Conservation (phyloP, 371 early-diverging fungal genomes). For the Mortierella sp. region DNA sequence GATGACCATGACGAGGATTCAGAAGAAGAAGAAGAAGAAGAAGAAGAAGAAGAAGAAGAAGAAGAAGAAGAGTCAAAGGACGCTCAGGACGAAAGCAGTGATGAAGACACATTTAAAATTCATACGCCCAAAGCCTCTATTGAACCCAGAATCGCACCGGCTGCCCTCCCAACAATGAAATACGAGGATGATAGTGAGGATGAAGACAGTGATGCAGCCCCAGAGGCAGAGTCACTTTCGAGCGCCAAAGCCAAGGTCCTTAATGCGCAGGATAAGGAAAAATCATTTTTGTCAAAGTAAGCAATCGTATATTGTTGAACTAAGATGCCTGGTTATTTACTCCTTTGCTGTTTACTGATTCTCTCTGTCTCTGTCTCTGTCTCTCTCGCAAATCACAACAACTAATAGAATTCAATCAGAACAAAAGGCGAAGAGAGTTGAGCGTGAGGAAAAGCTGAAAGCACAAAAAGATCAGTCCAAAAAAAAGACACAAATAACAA, state of each 20-base stretch:
- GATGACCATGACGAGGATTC: conserved; percentile 16
- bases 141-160: conserved; percentile 26
- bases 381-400: not conserved
- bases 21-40: conserved; percentile 15
- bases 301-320: not conserved
- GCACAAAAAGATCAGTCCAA: conserved; percentile 48
- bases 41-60: conserved; percentile 15
- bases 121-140: conserved; percentile 47
- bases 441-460: conserved; percentile 50
- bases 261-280: conserved; percentile 50
- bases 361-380: not conserved
- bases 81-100: conserved; percentile 21
- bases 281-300: conserved; percentile 53
- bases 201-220: conserved; percentile 45
- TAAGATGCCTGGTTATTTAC: not conserved
- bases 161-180: conserved; percentile 29
- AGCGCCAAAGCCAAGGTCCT: conserved; percentile 49
- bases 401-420: conserved; percentile 49
- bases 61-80: conserved; percentile 10
- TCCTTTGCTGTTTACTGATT: not conserved
- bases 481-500: conserved; percentile 10
- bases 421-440: conserved; percentile 53
- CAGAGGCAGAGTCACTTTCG: conserved; percentile 51
- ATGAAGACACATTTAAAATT: conserved; percentile 51
- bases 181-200: conserved; percentile 53